Evolutionary conservation across 2,329 filamentous ascomycete species (phyloP), one percentile per base, ranked within the genome.

Genomic region (Penicillium sumatraense): DNA sequence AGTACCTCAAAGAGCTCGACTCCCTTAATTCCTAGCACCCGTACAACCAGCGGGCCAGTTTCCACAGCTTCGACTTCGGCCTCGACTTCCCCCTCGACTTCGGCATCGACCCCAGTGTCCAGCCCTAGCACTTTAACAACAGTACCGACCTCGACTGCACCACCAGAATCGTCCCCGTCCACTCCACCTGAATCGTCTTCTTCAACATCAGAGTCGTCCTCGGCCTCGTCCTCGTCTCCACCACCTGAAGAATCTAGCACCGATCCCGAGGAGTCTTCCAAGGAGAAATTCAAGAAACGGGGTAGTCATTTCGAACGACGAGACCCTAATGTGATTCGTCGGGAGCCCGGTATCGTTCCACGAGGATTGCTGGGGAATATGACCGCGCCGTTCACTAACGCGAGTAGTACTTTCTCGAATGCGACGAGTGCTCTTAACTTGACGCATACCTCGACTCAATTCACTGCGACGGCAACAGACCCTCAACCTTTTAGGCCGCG

Each of bases 331-430:
- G 16, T 46, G 7, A 46, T 31, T 46, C 42, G 42, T 9, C 42
- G 42, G 18, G 42, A 46, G 29, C 49, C 54, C 26, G 56, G 57
- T 54, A 57, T 61, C 45, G 49, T 61, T 38, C 52, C 49, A 47
- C 57, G 59, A 11, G 49, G 35, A 23, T 23, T 55, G 31, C 16
- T 55, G 13, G 51, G 42, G 49, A 61, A 57, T 48, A 45, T 53
- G 35, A 59, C 57, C 14, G 51, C 56, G 47, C 44, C 51, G 18
- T 59, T 61, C 38, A 54, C 59, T 53, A 61, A 61, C 54, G 53
- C 54, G 51, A 61, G 51, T 31, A 57, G 59, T 50, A 42, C 38
- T 44, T 29, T 52, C 49, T 20, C 47, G 42, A 59, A 61, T 58
- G 50, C 55, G 56, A 59, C 56, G 54, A 55, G 49, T 53, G 26